A percentile compares a stretch with the other conserved stretches of the same genome.
Conservation (phyloP, 2,329 filamentous ascomycete genomes). For the Alternaria brassicicola region DNA sequence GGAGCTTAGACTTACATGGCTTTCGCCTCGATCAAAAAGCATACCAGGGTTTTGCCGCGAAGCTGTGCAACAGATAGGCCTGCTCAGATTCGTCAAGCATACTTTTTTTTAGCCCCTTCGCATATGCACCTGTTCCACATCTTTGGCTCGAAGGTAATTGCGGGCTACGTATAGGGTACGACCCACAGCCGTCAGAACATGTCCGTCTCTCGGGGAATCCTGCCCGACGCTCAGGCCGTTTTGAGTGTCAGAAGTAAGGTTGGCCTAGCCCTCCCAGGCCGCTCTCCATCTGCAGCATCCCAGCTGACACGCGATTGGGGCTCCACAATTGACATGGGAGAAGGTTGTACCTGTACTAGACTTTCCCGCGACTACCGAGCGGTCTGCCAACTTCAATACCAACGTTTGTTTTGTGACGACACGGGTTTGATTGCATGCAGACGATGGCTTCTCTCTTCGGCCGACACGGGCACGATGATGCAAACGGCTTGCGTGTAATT, state of each 20-base stretch:
- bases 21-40: conserved; percentile 24
- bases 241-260: conserved; percentile 28
- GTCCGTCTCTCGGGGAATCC: conserved; percentile 38
- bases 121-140: conserved; percentile 38
- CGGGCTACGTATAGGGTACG: conserved; percentile 17
- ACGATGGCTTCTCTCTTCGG: background rate
- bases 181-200: conserved; percentile 32
- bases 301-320: conserved; percentile 38
- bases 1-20: conserved; percentile 30
- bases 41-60: conserved; percentile 27
- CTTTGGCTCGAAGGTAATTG: conserved; percentile 27
- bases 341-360: conserved; percentile 26
- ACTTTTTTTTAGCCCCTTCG: conserved; percentile 34
- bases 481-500: background rate
- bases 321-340: conserved; percentile 27
- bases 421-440: background rate
- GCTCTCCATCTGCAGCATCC: conserved; percentile 34
- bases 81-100: conserved; percentile 33
- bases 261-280: conserved; percentile 33
- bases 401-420: conserved; percentile 4
- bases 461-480: background rate
- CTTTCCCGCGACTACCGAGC: conserved; percentile 37
- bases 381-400: conserved; percentile 14
- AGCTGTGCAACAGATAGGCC: conserved; percentile 40
- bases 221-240: conserved; percentile 39